Percentiles rank a stretch among this genome's conserved stretches.
Evolutionary conservation across 257 asterid species (phyloP).

Genomic region (Rhazya stricta): DNA sequence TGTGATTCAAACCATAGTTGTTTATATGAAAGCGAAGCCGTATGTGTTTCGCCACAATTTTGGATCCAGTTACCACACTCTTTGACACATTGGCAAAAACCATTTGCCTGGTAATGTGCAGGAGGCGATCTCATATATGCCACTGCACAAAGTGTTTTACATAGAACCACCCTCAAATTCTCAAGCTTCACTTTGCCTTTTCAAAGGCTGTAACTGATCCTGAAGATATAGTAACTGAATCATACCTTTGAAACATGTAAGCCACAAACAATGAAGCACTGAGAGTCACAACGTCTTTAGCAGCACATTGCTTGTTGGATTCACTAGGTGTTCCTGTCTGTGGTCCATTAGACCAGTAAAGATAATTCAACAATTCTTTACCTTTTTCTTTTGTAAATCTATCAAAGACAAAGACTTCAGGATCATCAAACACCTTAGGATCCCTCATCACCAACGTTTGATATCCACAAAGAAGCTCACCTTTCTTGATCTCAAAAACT

Average conservation of each 20-base stretch:
- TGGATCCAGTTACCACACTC: too few relatives aligned
- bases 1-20: too few relatives aligned
- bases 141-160: not conserved
- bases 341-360: constrained; percentile 92
- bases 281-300: constrained; percentile 50
- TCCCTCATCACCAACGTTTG: constrained; percentile 76
- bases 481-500: constrained; percentile 71
- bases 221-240: constrained; percentile 50
- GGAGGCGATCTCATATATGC: too few relatives aligned
- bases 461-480: constrained; percentile 74
- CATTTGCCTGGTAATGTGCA: too few relatives aligned
- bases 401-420: constrained; percentile 55
- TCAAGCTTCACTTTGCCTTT: constrained; percentile 37
- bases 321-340: constrained; percentile 63
- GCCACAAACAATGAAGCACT: constrained; percentile 70
- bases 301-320: constrained; percentile 79
- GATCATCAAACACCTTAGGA: constrained; percentile 57
- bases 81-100: too few relatives aligned
- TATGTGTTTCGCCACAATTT: too few relatives aligned
- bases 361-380: constrained; percentile 45
- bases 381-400: constrained; percentile 59
- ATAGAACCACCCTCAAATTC: not conserved
- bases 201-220: constrained; percentile 41
- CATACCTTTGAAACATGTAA: constrained; percentile 71
- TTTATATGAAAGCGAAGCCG: too few relatives aligned